A percentile compares a stretch with the other conserved stretches of the same genome.
Evolutionary conservation across 2,329 filamentous ascomycete genomes (phyloP).

Genomic region (Diatrype stigma): DNA sequence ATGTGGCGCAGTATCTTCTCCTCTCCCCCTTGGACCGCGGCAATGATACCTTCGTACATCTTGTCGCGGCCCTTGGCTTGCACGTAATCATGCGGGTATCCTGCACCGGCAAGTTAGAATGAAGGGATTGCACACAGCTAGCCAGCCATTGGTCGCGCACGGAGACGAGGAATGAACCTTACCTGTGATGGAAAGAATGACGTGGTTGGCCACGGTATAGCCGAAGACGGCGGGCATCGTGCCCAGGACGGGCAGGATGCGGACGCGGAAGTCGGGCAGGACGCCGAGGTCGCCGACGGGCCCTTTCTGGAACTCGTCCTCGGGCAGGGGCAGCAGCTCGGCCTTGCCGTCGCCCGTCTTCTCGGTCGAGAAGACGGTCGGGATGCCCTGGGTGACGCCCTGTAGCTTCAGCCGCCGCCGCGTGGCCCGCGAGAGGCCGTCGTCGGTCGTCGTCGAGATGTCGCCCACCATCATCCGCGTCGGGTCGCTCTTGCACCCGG

Average conservation of each 20-base stretch:
- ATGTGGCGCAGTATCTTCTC: conserved; percentile 64
- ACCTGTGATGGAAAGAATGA: conserved; percentile 72
- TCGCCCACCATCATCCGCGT: conserved; percentile 88
- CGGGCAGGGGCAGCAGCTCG: conserved; percentile 76
- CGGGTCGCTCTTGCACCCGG: conserved; percentile 83
- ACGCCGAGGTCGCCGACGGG: conserved; percentile 82
- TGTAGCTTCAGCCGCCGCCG: conserved; percentile 71
- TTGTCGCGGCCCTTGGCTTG: conserved; percentile 81
- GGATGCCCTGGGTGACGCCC: conserved; percentile 80
- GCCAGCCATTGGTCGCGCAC: too few species aligned
- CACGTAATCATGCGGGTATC: conserved; percentile 82
- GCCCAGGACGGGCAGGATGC: conserved; percentile 91
- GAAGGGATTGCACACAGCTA: too few species aligned
- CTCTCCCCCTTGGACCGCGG: conserved; percentile 70
- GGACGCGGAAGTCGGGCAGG: conserved; percentile 84
- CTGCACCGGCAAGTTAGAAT: conserved; percentile 32
- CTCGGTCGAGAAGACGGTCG: conserved; percentile 89
- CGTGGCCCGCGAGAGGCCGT: conserved; percentile 81
- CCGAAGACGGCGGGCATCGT: conserved; percentile 98
- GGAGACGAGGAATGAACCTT: conserved; percentile 2
- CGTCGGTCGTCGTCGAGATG: conserved; percentile 82
- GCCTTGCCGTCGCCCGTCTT: conserved; percentile 88
- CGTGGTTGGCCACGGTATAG: conserved; percentile 84
- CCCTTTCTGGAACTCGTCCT: conserved; percentile 85
- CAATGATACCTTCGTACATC: conserved; percentile 82